Evolutionary conservation across 2,329 filamentous ascomycete species (phyloP), one percentile per base, ranked within the genome.

Genomic region (Monosporascus sp.): DNA sequence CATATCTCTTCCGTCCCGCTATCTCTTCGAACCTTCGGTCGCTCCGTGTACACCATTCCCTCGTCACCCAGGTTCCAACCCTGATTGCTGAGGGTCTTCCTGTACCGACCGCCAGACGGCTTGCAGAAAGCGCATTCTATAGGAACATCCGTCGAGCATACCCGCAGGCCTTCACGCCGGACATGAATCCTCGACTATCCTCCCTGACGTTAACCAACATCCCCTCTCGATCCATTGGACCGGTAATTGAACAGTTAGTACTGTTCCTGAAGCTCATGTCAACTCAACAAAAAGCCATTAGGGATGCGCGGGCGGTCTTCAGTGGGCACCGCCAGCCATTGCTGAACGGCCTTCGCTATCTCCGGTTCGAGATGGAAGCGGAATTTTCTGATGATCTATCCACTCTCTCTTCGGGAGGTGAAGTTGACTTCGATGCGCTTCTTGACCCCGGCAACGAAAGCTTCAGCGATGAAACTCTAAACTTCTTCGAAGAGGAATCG

Each of bases 21-120:
- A 68, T 79, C 49, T 80, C 78, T 1, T 75, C 78, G 1, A 80
- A 80, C 56, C 68, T 86, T 5, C 75, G 77, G 35, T 70, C 69
- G 1, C 66, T 86, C 2, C 75, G 78, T 14, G 69, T 84, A 6
- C 83, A 86, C 50, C 83, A 86, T 62, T 85, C 82, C 0, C 58
- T 85, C 2, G 74, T 86, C 6, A 86, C 83, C 0, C 73, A 76
- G 41, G 71, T 81, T 8, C 78, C 77, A 2, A 76, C 75, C 0
- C 57, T 83, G 4, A 55, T 70, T 5, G 65, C 71, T 7, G 65
- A 71, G 1, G 68, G 66, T 9, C 59, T 77, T 4, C 71, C 73
- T 3, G 58, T 64, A 3, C 58, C 72, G 53, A 65, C 68, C 8
- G 63, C 70, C 3, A 44, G 72, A 8, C 74, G 72, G 58, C 55